Evolutionary conservation across 1,284 basidiomycete genomes (phyloP).

Genomic region (Leccinum variabile): DNA sequence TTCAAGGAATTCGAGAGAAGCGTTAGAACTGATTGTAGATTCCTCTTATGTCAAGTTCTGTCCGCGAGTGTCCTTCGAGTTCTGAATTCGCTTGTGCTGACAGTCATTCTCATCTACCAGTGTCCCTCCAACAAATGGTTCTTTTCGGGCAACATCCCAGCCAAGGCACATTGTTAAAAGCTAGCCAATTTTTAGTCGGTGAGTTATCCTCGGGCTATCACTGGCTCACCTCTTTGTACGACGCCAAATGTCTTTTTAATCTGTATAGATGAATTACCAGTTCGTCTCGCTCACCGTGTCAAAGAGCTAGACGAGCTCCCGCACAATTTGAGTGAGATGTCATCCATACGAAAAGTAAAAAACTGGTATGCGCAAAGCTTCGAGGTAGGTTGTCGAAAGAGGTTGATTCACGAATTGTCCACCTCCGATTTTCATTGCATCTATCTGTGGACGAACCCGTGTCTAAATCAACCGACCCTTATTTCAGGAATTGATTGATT

Average conservation of each 20-base stretch:
- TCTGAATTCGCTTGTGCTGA: slow-evolving; percentile 12
- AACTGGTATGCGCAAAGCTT: slow-evolving; percentile 99
- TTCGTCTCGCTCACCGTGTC: slow-evolving; percentile 93
- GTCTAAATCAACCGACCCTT: slow-evolving; percentile 1
- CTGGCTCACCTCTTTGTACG: background rate
- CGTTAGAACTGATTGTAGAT: background rate
- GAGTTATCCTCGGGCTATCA: background rate
- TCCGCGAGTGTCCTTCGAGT: background rate
- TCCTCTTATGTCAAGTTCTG: background rate
- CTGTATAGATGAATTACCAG: slow-evolving; percentile 65
- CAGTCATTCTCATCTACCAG: slow-evolving; percentile 8
- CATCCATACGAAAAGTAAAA: slow-evolving; percentile 93
- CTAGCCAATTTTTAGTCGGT: slow-evolving; percentile 33
- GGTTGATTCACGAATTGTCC: background rate
- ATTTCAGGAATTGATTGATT: slow-evolving; percentile 80
- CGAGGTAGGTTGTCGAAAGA: slow-evolving; percentile 60
- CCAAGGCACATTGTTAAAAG: slow-evolving; percentile 34
- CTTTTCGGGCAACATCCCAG: slow-evolving; percentile 37
- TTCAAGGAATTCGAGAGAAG: background rate
- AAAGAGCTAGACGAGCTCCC: slow-evolving; percentile 96
- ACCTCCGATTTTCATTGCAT: background rate
- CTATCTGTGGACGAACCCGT: slow-evolving; percentile 1
- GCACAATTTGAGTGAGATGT: slow-evolving; percentile 89
- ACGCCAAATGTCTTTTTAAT: slow-evolving; percentile 47
- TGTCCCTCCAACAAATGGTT: slow-evolving; percentile 37